These are phyloP conservation scores for Phytophthora capsici DNA, from an alignment of 352 stramenopile species.

Conservation along the genomic window DNA sequence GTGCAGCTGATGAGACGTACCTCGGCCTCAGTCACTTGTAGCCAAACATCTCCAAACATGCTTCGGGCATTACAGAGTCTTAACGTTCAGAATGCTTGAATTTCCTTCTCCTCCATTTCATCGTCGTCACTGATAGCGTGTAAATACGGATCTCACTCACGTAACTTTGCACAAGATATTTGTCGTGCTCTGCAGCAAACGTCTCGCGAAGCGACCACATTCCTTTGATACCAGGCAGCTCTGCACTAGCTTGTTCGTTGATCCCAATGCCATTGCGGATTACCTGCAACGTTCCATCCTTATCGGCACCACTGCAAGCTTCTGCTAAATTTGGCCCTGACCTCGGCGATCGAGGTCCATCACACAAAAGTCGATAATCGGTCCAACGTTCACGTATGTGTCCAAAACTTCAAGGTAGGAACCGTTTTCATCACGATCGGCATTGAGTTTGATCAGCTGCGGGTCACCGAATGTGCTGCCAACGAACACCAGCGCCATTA, in stretches of 20 bases:
- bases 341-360: conserved; percentile 94
- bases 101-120: conserved; percentile 93
- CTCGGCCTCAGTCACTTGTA: conserved; percentile 95
- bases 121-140: conserved; percentile 92
- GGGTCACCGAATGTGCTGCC: conserved; percentile 95
- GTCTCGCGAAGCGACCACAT: conserved; percentile 95
- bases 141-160: conserved; percentile 96
- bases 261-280: conserved; percentile 99
- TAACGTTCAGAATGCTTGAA: conserved; percentile 85
- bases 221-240: conserved; percentile 97
- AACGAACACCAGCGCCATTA: conserved; percentile 96
- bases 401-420: conserved; percentile 95
- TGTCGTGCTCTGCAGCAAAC: conserved; percentile 91
- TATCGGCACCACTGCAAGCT: conserved; percentile 95
- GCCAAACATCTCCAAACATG: conserved; percentile 81
- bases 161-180: conserved; percentile 97
- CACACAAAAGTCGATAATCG: conserved; percentile 99
- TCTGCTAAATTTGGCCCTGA: conserved; percentile 97
- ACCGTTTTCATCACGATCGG: conserved; percentile 73
- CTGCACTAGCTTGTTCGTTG: conserved; percentile 95
- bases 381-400: conserved; percentile 97
- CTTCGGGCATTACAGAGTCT: conserved; percentile 96
- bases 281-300: conserved; percentile 96
- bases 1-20: conserved; percentile 89
- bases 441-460: conserved; percentile 94